A percentile compares a stretch with the other conserved stretches of the same genome.
Evolutionary conservation across 768 basidiomycete species (phyloP).

Genomic region (Boletus coccyginus): DNA sequence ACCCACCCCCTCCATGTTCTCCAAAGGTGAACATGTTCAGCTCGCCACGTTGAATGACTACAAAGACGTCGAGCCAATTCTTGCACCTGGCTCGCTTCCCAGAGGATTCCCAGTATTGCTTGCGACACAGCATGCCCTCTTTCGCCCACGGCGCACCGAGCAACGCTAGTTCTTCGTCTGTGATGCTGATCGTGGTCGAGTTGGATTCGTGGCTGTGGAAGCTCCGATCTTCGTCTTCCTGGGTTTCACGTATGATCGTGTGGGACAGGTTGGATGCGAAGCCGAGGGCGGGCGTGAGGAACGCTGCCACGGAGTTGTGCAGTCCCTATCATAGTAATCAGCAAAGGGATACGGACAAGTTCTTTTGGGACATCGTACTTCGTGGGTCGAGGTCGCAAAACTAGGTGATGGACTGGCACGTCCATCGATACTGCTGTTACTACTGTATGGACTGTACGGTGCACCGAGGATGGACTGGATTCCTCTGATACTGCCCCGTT

Average conservation of each 20-base stretch:
- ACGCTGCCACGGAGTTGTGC: conserved; percentile 63
- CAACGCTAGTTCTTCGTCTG: conserved; percentile 93
- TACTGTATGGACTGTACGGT: conserved; percentile 81
- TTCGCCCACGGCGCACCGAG: conserved; percentile 99
- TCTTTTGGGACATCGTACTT: conserved; percentile 42
- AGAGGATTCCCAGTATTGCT: conserved; percentile 88
- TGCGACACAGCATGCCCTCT: conserved; percentile 93
- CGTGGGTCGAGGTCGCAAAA: conserved; percentile 82
- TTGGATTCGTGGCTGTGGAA: conserved; percentile 58
- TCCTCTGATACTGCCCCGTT: conserved; percentile 90
- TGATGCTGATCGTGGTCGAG: conserved; percentile 79
- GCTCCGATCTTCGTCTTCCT: conserved; percentile 82
- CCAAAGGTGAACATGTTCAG: conserved; percentile 96
- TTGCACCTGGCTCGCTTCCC: conserved; percentile 87
- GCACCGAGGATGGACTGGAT: conserved; percentile 73
- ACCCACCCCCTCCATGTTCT: conserved; percentile 57
- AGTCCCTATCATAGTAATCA: conserved; percentile 41
- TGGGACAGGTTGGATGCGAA: conserved; percentile 96
- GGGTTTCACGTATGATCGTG: conserved; percentile 93
- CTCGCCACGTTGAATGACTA: conserved; percentile 93
- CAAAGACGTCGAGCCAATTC: conserved; percentile 91
- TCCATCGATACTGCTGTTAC: conserved; percentile 80
- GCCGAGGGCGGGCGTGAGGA: conserved; percentile 84
- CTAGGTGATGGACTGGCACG: conserved; percentile 94
- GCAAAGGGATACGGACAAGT: background rate